Evolutionary conservation across 129 eudicot species (phyloP), one percentile per base, ranked within the genome.

Genomic region (Ambrosia trifida): DNA sequence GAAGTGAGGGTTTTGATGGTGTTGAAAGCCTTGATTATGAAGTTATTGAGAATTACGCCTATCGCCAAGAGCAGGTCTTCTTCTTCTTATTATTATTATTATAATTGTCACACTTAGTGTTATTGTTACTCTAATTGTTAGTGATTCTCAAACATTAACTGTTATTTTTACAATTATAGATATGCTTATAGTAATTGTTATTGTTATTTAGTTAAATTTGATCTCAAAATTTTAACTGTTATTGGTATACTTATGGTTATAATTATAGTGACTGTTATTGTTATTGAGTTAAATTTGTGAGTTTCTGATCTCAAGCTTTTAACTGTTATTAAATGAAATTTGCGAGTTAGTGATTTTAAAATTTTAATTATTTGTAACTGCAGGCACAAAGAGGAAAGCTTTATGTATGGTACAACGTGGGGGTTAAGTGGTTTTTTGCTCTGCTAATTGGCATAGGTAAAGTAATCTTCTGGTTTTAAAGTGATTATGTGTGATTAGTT

Each of bases 21-120:
- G 93, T 85, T 18, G 97, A 94, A 78, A 89, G 97, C 76, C 97
- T 94, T 70, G 98, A 94, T 63, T 94, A 94, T 58, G 98, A 94
- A 87, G 97, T 94, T 8, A 84, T 94, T 43, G 98, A 94, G 75
- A 94, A 94, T 75, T 84, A 73, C 66, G 95, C 97, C 32, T 94
- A 94, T 44, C 79, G 98, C 44, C 87, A 85, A 87, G 97, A 94
- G 64, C 97, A 89, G 96, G 98, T 94, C 18, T n/a, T n/a, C n/a
- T n/a, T n/a, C n/a, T n/a, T n/a, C n/a, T n/a, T n/a, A n/a, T n/a
- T n/a, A n/a, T n/a, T n/a, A n/a, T n/a, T n/a, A n/a, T n/a, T n/a
- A n/a, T n/a, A n/a, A n/a, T n/a, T n/a, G n/a, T n/a, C n/a, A n/a
- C n/a, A n/a, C n/a, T n/a, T n/a, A n/a, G 31, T 49, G 36, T 49